Evolutionary conservation across 352 stramenopile species (phyloP), one percentile per base, ranked within the genome.

Genomic region (Pythium angustatum): DNA sequence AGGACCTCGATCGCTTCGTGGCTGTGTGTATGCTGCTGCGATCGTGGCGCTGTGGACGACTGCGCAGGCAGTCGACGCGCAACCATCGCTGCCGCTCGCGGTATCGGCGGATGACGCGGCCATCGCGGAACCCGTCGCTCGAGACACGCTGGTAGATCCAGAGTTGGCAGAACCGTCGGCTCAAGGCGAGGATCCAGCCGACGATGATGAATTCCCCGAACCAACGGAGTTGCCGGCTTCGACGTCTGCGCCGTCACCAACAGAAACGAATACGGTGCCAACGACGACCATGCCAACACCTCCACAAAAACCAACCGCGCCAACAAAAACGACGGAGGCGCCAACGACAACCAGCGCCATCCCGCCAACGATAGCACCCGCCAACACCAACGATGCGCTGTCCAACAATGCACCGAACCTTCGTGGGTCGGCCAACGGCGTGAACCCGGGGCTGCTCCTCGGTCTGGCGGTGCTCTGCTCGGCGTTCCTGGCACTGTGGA

Each of bases 401-500:
- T 40, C 54, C 48, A 53, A 38, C 60, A 28, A 57, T 33, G 34
- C 36, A 22, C 27, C 50, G 17, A 54, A 55, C 33, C 34, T 51
- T 15, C 57, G 50, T 26, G 52, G 19, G 17, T 36, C 14, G 14
- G 51, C 9, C 15, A 34, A 50, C 44, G 43, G 64, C 62, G 62
- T 57, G 19, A 63, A 38, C 41, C 55, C 62, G 9, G 28, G 38
- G 14, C 7, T 69, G 9, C 31, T 69, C 5, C 38, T 59, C 15
- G 62, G 54, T 9, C 41, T 69, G 14, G 62, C 54, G 27, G 62
- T 34, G 7, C 40, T 69, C 5, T 64, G 62, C 40, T 27, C 54
- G 14, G 54, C 44, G 47, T 71, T 71, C 33, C 33, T 71, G 22
- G 52, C 45, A 14, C 43, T 71, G 24, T 71, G 64, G 64, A 55